Evolutionary conservation across 805 yeast species (phyloP).

Genomic region (Clavispora phyllophila): DNA sequence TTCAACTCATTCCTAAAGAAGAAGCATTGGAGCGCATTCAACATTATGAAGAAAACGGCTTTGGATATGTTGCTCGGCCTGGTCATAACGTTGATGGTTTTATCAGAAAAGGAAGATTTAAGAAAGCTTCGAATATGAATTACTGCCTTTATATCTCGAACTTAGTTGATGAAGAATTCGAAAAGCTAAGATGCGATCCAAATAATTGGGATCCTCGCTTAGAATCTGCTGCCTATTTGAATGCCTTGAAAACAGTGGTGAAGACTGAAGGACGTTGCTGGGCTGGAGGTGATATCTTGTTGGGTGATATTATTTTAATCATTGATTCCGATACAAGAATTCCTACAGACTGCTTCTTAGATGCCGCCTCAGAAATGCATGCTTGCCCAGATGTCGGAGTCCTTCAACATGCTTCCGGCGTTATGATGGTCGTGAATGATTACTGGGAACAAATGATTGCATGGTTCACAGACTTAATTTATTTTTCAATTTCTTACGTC

Average conservation of each 20-base stretch:
- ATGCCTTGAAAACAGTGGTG: neutral
- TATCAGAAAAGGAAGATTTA: neutral
- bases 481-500: constrained; percentile 1
- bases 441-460: constrained; percentile 1
- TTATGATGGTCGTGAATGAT: neutral
- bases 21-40: neutral
- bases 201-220: neutral
- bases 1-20: neutral
- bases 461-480: constrained; percentile 1
- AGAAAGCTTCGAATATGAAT: neutral
- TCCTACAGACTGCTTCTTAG: neutral
- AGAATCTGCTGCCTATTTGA: neutral
- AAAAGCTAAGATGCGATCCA: neutral
- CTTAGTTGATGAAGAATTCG: neutral
- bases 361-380: neutral
- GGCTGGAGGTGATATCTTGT: neutral
- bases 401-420: neutral
- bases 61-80: neutral
- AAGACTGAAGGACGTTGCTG: neutral
- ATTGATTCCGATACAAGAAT: constrained; percentile 1
- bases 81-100: neutral
- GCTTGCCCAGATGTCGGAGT: neutral
- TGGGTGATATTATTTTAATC: neutral
- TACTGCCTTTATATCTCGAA: neutral
- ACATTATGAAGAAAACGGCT: neutral